phyloP scores from a whole-genome alignment of 164 flowering plant genomes.

The Cinnamomum micranthum region DNA sequence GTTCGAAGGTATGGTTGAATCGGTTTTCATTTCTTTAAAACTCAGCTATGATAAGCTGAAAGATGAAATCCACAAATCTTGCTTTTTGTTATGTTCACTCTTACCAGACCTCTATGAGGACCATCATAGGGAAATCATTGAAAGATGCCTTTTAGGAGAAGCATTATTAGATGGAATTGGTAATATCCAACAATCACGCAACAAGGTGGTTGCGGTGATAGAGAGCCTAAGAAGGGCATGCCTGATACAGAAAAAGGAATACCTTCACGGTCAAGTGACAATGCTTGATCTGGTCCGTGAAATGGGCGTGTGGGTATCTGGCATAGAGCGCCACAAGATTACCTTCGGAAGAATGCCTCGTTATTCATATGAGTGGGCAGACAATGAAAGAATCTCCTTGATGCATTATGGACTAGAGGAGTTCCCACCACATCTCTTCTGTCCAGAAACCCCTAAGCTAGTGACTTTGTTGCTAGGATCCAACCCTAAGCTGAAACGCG shows the following conservation, averaged over 20 bases:
- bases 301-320: neutral
- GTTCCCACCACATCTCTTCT: neutral
- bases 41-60: conserved; percentile 17
- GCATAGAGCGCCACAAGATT: neutral
- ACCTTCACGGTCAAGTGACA: neutral
- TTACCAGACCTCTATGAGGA: conserved; percentile 13
- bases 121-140: neutral
- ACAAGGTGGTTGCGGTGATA: neutral
- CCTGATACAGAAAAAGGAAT: conserved; percentile 1
- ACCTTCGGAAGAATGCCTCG: neutral
- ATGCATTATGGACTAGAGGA: neutral
- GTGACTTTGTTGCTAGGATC: neutral
- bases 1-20: conserved; percentile 7
- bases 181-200: conserved; percentile 2
- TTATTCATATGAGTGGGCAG: neutral
- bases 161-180: neutral
- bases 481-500: neutral
- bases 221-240: neutral
- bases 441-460: neutral
- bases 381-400: neutral
- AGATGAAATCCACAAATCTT: conserved; percentile 8
- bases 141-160: neutral
- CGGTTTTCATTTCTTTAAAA: conserved; percentile 10
- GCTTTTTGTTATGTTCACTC: conserved; percentile 19
- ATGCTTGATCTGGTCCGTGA: conserved; percentile 10